Base-by-base conservation (phyloP, 2,329 filamentous ascomycete genomes). In the Ceratocystis cacaofunesta region DNA sequence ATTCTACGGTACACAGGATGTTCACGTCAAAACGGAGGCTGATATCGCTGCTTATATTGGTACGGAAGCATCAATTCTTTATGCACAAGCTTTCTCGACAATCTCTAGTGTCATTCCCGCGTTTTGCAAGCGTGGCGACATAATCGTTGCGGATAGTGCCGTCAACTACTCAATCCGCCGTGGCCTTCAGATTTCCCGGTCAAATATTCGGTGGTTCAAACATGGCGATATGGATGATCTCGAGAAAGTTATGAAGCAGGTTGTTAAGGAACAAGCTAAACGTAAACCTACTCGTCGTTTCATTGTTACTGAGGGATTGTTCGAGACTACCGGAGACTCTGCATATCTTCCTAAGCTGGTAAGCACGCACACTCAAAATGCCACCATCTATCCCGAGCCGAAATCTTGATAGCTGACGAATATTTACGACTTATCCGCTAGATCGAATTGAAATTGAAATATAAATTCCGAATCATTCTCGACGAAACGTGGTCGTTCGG, bases 401-500 rank as follows among this genome's bases (percentile, higher is more conserved):
- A n/a, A 6, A 57, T 15, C 22, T 15, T 48, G 36, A 67, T 70
- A 62, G 70, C 22, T 61, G 7, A 58, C 32, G 30, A 65, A 68
- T 36, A 25, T 36, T 66, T 6, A 12, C 19, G 19, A 12, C 41
- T 8, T 12, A 19, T 12, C n/a, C 17, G 6, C 61, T 43, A 69
- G 68, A 66, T 97, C 69, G 92, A 96, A 74, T 81, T 99, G 70
- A 96, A 96, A 77, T 85, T 92, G 70, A 89, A 88, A 74, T 96
- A 97, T 82, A 99, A 96, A 78, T 99, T 97, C 79, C 90, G 94
- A 71, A 84, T 99, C 66, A 95, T 97, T 69, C 85, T 99, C 46
- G 94, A 99, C 74, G 94, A 99, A 78, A 96, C 92, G 1, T 95
- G 90, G 87, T 96, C 92, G 0, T 99, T 97, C 73, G 95, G 92